A percentile compares a stretch with the other conserved stretches of the same genome.
Evolutionary conservation across 2,329 filamentous ascomycete species (phyloP).

Genomic region (Diaporthe vexans): DNA sequence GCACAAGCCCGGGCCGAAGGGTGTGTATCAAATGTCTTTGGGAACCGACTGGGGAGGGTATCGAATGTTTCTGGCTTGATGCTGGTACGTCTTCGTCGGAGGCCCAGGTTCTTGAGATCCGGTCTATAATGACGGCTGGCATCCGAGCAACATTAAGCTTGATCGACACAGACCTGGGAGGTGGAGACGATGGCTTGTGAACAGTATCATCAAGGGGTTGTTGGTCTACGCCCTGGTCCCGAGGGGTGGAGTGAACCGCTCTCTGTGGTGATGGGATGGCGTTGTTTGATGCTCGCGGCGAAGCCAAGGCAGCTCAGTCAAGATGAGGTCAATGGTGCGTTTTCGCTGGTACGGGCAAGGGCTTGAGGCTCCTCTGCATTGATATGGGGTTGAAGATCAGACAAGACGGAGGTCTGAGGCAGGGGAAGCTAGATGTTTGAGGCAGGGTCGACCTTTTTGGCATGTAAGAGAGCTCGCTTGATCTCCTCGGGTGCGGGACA

Average conservation of each 20-base stretch:
- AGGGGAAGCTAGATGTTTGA: slow-evolving; percentile 49
- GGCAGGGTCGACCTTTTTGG: slow-evolving; percentile 52
- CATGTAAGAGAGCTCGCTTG: slow-evolving; percentile 52
- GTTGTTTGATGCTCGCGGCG: slow-evolving; percentile 42
- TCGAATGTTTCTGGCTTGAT: slow-evolving; percentile 57
- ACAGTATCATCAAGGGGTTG: slow-evolving; percentile 30
- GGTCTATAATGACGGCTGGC: slow-evolving; percentile 67
- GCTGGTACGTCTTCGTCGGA: slow-evolving; percentile 58
- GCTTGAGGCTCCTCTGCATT: slow-evolving; percentile 49
- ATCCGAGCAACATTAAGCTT: slow-evolving; percentile 65
- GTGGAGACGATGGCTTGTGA: slow-evolving; percentile 36
- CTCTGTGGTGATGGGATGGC: slow-evolving; percentile 36
- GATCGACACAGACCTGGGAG: slow-evolving; percentile 44
- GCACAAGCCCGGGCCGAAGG: slow-evolving; percentile 54
- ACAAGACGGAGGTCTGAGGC: slow-evolving; percentile 48
- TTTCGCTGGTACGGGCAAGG: slow-evolving; percentile 41
- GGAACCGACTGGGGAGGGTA: slow-evolving; percentile 53
- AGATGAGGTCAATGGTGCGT: slow-evolving; percentile 37
- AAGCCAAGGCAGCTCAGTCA: slow-evolving; percentile 36
- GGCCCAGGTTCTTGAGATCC: slow-evolving; percentile 64
- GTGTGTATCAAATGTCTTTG: slow-evolving; percentile 57
- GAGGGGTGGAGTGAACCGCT: slow-evolving; percentile 34
- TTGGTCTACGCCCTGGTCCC: slow-evolving; percentile 14
- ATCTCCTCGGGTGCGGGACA: slow-evolving; percentile 56
- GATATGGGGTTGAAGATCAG: slow-evolving; percentile 53